Evolutionary conservation across 768 basidiomycete genomes (phyloP), one percentile per base, ranked within the genome.

Genomic region (Stropharia rugosoannulata): DNA sequence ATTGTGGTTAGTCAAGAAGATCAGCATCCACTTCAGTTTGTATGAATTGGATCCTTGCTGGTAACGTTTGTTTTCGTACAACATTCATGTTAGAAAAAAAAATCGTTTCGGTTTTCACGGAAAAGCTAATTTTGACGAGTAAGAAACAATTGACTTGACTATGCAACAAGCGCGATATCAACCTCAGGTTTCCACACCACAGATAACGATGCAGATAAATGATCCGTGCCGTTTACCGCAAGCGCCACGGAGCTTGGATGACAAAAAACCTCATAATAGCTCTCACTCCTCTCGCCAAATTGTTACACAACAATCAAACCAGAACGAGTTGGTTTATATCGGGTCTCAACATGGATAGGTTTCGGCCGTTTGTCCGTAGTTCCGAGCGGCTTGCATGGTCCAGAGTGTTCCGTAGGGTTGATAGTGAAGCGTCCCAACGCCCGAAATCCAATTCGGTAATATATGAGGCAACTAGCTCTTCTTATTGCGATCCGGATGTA

Each of bases 1-100:
- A 81, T 98, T 32, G 66, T 85, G 42, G 80, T 97, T 64, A 95
- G 92, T 68, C 64, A 78, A 59, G 73, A 73, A 50, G 95, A 97
- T 69, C 70, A 64, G 49, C 87, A 95, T 73, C 95, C 95, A 5
- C 73, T 96, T 48, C 71, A 77, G 52, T 78, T 89, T 59, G 82
- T 89, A 58, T 90, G 73, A 74, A 53, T 35, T 59, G 49, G 49
- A 29, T 55, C 49, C 59, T 49, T 48, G 18, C 43, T 39, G 32
- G 29, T 32, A 10, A 32, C 9, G 9, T 32, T 32, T 10, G 3
- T 32, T 32, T 32, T 32, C 7, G 5, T 32, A 32, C 29, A 32
- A 7, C 9, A 10, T 1, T 7, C 5, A 32, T 32, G 29, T 32
- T 32, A 32, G 29, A 32, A 32, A 32, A 32, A 32, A 32, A 32